phyloP scores from a whole-genome alignment of 1,284 basidiomycete species.

The Melampsora larici-populina region DNA sequence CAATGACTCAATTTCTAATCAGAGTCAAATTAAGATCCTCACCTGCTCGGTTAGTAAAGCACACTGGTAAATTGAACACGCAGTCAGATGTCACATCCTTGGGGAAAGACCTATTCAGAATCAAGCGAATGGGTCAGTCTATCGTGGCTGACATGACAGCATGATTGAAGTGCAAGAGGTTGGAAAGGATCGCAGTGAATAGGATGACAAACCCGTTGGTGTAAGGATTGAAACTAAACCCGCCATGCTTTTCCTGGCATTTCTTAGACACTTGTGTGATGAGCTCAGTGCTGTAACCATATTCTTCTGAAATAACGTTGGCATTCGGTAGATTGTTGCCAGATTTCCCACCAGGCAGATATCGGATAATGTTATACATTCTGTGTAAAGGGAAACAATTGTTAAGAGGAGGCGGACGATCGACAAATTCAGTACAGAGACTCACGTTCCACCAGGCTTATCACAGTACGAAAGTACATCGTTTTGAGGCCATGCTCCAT shows the following conservation, averaged over 20 bases:
- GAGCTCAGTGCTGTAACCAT: constrained; percentile 19
- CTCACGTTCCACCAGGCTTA: constrained; percentile 37
- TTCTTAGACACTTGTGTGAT: constrained; percentile 15
- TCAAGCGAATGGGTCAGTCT: too few relatives aligned
- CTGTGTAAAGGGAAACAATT: not conserved
- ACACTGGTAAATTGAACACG: constrained; percentile 36
- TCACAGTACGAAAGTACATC: constrained; percentile 22
- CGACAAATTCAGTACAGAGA: not conserved
- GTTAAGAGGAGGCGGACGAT: not conserved
- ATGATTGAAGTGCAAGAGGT: not conserved
- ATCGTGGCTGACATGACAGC: not conserved
- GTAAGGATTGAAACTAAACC: constrained; percentile 10
- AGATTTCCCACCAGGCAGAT: constrained; percentile 1
- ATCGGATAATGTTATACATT: constrained; percentile 12
- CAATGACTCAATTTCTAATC: not conserved
- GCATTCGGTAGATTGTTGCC: constrained; percentile 22
- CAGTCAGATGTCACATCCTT: constrained; percentile 18
- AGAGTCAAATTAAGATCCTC: not conserved
- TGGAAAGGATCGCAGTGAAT: not conserved
- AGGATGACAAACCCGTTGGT: not conserved
- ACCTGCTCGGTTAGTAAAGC: constrained; percentile 8
- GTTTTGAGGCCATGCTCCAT: constrained; percentile 23
- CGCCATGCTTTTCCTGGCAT: constrained; percentile 21
- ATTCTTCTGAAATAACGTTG: constrained; percentile 10
- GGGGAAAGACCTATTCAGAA: constrained; percentile 3